Conservation (phyloP, 352 stramenopile species). For the Globisporangium echinulatum region DNA sequence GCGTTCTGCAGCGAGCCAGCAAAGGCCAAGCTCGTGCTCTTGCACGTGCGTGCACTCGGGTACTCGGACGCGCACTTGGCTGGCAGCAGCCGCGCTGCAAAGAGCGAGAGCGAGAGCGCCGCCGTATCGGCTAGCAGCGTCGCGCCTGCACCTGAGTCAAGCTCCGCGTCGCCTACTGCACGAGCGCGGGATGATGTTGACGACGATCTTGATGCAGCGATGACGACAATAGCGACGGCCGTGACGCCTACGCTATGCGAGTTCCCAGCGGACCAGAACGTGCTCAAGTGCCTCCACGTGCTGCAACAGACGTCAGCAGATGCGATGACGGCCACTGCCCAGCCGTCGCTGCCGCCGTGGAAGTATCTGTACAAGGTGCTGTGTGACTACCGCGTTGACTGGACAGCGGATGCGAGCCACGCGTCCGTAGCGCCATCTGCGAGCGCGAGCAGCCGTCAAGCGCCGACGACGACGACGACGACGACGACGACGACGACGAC, state of each 20-base stretch:
- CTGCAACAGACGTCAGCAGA: slow-evolving; percentile 22
- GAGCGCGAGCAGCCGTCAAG: no score
- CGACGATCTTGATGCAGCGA: slow-evolving; percentile 6
- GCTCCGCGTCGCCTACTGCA: neutral
- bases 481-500: neutral
- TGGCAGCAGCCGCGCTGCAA: neutral
- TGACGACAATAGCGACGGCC: slow-evolving; percentile 7
- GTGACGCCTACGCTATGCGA: slow-evolving; percentile 17
- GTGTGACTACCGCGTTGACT: slow-evolving; percentile 68
- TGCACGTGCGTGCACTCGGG: slow-evolving; percentile 37
- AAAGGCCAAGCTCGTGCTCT: slow-evolving; percentile 39
- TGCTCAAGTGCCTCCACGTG: slow-evolving; percentile 71
- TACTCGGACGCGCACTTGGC: slow-evolving; percentile 26
- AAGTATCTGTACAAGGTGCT: slow-evolving; percentile 67
- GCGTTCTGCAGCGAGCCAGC: slow-evolving; percentile 34
- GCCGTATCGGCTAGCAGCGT: slow-evolving; percentile 3
- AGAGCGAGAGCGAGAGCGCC: neutral
- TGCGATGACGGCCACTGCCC: neutral
- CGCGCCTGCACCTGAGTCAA: neutral
- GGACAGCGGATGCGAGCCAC: slow-evolving; percentile 16
- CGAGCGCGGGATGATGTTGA: neutral
- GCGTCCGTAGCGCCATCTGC: no score
- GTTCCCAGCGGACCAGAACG: slow-evolving; percentile 66
- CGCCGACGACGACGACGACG: no score
- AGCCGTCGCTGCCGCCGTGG: slow-evolving; percentile 41